Percentiles rank a stretch among this genome's conserved stretches.
phyloP scores from a whole-genome alignment of 331 rosid species.

The Quercus phellos region DNA sequence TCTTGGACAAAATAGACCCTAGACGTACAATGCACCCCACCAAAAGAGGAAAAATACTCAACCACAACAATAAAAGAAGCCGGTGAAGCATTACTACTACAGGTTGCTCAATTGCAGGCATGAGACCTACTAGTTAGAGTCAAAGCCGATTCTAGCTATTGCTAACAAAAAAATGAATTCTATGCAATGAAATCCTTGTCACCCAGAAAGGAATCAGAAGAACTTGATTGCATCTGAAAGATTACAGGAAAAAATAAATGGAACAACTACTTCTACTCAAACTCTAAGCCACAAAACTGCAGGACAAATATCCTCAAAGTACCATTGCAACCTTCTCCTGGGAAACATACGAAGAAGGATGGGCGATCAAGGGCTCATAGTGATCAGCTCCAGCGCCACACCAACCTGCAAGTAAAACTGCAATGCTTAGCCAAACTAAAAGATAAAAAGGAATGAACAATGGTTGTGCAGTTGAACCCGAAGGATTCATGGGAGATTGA shows the following conservation, averaged over 20 bases:
- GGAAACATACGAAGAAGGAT: constrained; percentile 56
- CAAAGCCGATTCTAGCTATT: constrained; percentile 48
- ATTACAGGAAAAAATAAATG: constrained; percentile 31
- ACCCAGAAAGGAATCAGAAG: constrained; percentile 27
- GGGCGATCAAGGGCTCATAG: constrained; percentile 91
- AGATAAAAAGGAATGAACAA: background rate
- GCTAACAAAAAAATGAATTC: constrained; percentile 42
- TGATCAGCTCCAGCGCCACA: constrained; percentile 99
- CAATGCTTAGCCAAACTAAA: background rate
- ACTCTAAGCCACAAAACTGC: constrained; percentile 73
- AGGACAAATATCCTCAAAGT: constrained; percentile 52
- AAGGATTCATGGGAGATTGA: background rate
- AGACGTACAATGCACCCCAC: constrained; percentile 32
- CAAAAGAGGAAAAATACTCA: constrained; percentile 21
- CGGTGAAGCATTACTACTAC: constrained; percentile 34
- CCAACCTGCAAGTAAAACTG: constrained; percentile 63
- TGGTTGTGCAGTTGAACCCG: background rate
- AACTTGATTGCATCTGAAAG: constrained; percentile 35
- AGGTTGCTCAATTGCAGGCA: constrained; percentile 49
- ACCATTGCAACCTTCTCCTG: constrained; percentile 90
- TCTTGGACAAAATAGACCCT: constrained; percentile 46
- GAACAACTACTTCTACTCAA: constrained; percentile 41
- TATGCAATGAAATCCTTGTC: constrained; percentile 32
- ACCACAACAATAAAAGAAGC: constrained; percentile 35
- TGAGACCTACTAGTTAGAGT: constrained; percentile 36